Evolutionary conservation across 148 eudicot genomes (phyloP).

Genomic region (Mesembryanthemum crystallinum): DNA sequence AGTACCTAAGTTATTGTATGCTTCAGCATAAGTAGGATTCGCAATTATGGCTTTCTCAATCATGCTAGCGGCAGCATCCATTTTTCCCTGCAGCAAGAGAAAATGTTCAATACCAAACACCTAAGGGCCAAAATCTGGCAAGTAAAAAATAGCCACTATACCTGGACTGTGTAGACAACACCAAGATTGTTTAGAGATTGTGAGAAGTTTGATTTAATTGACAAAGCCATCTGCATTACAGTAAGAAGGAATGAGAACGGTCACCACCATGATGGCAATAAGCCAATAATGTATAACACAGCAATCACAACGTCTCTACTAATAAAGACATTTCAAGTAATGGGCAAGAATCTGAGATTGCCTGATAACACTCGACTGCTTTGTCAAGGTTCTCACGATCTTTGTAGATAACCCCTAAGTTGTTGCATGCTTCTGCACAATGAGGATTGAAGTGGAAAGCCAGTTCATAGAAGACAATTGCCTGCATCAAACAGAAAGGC

Average conservation of each 20-base stretch:
- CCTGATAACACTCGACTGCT: constrained; percentile 99
- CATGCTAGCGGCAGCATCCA: constrained; percentile 99
- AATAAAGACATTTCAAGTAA: constrained; percentile 14
- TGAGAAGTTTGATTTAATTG: constrained; percentile 94
- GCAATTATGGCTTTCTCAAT: constrained; percentile 97
- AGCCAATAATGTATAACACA: constrained; percentile 8
- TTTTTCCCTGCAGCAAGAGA: constrained; percentile 67
- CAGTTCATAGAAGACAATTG: constrained; percentile 96
- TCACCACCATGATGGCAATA: constrained; percentile 14
- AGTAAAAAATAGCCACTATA: constrained; percentile 19
- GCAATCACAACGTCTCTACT: not conserved
- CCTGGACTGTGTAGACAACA: constrained; percentile 99
- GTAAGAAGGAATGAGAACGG: constrained; percentile 10
- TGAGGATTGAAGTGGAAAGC: constrained; percentile 99
- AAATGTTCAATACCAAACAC: constrained; percentile 15
- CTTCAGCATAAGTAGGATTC: constrained; percentile 97
- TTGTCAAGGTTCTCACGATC: constrained; percentile 99
- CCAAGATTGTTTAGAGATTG: constrained; percentile 99
- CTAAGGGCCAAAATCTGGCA: not conserved
- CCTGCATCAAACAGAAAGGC: constrained; percentile 43
- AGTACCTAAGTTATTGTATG: constrained; percentile 92
- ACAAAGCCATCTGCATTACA: constrained; percentile 73
- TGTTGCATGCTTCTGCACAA: constrained; percentile 99
- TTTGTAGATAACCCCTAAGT: constrained; percentile 93
- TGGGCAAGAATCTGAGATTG: constrained; percentile 27